Conservation (phyloP, 495 filamentous ascomycete species). For the Barbatosphaeria neglecta region DNA sequence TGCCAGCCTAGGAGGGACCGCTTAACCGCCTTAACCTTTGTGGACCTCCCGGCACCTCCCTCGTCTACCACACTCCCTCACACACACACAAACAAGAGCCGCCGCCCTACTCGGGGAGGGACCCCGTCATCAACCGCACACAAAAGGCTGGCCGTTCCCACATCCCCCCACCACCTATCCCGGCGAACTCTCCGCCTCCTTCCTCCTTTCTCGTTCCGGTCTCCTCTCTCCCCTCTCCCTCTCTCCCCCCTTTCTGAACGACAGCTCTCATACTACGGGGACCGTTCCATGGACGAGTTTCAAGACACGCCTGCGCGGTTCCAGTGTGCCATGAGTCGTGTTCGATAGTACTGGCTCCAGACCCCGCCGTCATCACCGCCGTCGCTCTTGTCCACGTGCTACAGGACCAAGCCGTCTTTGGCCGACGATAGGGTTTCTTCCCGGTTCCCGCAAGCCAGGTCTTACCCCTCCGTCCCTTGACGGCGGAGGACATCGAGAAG, state of each 20-base stretch:
- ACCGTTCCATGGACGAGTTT: constrained; percentile 3
- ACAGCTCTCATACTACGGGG: background rate
- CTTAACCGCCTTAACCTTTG: background rate
- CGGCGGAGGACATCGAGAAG: background rate
- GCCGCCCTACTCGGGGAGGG: background rate
- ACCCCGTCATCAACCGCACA: background rate
- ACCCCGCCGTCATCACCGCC: background rate
- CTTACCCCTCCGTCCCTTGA: background rate
- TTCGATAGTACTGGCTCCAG: background rate
- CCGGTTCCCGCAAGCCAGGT: background rate
- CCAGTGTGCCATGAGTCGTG: background rate
- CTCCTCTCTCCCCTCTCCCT: background rate
- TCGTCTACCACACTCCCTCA: background rate
- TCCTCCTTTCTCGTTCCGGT: background rate
- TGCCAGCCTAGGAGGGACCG: constrained; percentile 7
- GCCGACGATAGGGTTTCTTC: background rate
- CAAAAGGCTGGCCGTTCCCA: background rate
- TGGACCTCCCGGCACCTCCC: background rate
- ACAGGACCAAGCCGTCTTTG: background rate
- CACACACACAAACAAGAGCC: background rate
- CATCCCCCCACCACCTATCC: background rate
- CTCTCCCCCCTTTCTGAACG: background rate
- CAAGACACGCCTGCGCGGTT: background rate
- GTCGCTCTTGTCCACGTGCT: background rate
- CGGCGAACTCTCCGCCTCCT: background rate